Percentiles rank a stretch among this genome's conserved stretches.
Evolutionary conservation across 768 basidiomycete genomes (phyloP).

Genomic region (Kwoniella dendrophila): DNA sequence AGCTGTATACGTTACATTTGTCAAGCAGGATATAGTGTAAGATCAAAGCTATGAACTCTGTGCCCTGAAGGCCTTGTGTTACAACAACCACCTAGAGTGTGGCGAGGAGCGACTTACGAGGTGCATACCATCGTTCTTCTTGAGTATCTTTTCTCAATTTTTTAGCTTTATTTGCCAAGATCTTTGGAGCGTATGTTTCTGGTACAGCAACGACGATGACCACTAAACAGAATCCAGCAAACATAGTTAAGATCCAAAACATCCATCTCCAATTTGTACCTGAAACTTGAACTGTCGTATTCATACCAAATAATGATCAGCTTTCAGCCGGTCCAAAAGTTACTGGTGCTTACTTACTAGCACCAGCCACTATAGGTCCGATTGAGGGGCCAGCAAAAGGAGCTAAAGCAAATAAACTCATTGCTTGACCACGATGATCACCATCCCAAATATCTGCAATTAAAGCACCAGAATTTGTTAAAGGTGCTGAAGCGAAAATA

Average conservation of each 20-base stretch:
- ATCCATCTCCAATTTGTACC: constrained; percentile 49
- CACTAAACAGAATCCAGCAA: constrained; percentile 50
- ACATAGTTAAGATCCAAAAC: constrained; percentile 55
- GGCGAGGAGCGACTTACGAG: constrained; percentile 37
- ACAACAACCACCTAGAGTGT: neutral
- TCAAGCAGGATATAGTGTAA: too few relatives aligned
- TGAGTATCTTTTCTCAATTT: constrained; percentile 54
- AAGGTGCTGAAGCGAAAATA: constrained; percentile 54
- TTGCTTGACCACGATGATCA: constrained; percentile 55
- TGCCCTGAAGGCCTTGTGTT: too few relatives aligned
- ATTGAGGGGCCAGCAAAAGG: constrained; percentile 57
- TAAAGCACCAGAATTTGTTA: constrained; percentile 58
- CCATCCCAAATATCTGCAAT: constrained; percentile 57
- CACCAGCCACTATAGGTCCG: constrained; percentile 57
- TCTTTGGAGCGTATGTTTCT: constrained; percentile 56
- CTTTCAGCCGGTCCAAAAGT: constrained; percentile 24
- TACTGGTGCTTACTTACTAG: constrained; percentile 47
- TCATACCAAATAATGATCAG: constrained; percentile 24
- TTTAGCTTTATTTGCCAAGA: constrained; percentile 54
- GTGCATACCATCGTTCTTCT: constrained; percentile 54
- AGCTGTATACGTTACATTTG: too few relatives aligned
- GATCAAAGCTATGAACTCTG: too few relatives aligned
- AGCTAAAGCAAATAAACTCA: constrained; percentile 54
- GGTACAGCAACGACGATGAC: constrained; percentile 50
- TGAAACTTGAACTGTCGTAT: constrained; percentile 13